These are phyloP conservation scores for Ambrosia hybrid DNA, from an alignment of 140 eudicot species.

Conservation along the genomic window DNA sequence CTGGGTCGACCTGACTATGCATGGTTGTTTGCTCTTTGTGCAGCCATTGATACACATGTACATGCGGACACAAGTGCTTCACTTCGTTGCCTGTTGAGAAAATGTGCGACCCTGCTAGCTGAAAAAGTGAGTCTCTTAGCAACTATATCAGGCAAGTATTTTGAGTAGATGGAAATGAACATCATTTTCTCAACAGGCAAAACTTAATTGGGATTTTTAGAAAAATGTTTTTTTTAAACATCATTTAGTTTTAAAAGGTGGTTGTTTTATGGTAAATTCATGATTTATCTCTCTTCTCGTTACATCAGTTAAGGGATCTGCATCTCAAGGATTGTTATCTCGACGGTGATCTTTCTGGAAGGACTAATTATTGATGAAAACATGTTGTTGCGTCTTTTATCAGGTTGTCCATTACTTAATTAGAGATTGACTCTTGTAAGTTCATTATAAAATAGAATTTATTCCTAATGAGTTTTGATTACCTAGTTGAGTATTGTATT, in stretches of 20 bases:
- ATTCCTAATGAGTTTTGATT: not conserved
- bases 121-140: slow-evolving; percentile 51
- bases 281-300: slow-evolving; percentile 15
- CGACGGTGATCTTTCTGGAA: no score
- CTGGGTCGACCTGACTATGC: slow-evolving; percentile 50
- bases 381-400: slow-evolving; percentile 26
- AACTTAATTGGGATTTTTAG: slow-evolving; percentile 21
- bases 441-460: not conserved
- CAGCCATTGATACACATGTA: slow-evolving; percentile 68
- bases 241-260: not conserved
- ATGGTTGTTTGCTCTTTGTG: slow-evolving; percentile 92
- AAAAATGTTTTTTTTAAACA: slow-evolving; percentile 2
- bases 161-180: slow-evolving; percentile 71
- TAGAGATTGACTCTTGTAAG: not conserved
- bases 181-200: no score
- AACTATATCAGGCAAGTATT: slow-evolving; percentile 76
- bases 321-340: not conserved
- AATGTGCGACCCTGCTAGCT: slow-evolving; percentile 70
- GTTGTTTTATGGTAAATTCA: not conserved
- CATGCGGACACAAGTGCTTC: slow-evolving; percentile 70
- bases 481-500: not conserved
- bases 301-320: not conserved
- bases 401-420: slow-evolving; percentile 24
- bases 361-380: no score
- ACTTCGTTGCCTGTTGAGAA: slow-evolving; percentile 69